Conservation (phyloP, 768 basidiomycete species). For the Russula virescens region DNA sequence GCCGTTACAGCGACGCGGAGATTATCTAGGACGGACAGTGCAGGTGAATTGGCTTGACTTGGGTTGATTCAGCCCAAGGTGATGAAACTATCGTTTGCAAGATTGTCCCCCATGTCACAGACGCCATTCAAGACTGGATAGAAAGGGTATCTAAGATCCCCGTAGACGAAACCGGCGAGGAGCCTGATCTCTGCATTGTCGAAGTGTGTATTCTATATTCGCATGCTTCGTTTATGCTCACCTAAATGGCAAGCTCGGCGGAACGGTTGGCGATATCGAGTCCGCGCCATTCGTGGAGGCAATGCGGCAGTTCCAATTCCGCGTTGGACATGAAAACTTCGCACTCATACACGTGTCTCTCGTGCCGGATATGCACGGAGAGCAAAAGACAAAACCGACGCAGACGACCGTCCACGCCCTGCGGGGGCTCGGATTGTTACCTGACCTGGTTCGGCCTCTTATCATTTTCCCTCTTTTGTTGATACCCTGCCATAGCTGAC, state of each 20-base stretch:
- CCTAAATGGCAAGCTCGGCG: conserved; percentile 65
- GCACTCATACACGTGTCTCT: conserved; percentile 95
- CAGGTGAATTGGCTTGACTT: conserved; percentile 48
- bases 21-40: conserved; percentile 95
- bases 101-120: conserved; percentile 95
- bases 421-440: conserved; percentile 85
- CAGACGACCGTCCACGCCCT: conserved; percentile 95
- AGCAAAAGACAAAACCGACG: conserved; percentile 98
- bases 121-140: conserved; percentile 98
- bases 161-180: conserved; percentile 87
- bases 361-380: conserved; percentile 97
- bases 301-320: conserved; percentile 99
- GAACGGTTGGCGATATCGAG: conserved; percentile 98
- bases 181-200: conserved; percentile 95
- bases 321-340: conserved; percentile 94
- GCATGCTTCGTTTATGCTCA: background rate
- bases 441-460: conserved; percentile 67
- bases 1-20: conserved; percentile 58
- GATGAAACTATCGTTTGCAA: conserved; percentile 29
- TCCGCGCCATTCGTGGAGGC: conserved; percentile 98
- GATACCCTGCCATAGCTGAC: background rate
- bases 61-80: background rate
- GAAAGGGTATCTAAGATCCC: conserved; percentile 91
- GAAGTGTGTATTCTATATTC: conserved; percentile 51
- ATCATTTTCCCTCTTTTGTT: background rate